Evolutionary conservation across 306 rosid genomes (phyloP), one percentile per base, ranked within the genome.

Genomic region (Vigna hirtella): DNA sequence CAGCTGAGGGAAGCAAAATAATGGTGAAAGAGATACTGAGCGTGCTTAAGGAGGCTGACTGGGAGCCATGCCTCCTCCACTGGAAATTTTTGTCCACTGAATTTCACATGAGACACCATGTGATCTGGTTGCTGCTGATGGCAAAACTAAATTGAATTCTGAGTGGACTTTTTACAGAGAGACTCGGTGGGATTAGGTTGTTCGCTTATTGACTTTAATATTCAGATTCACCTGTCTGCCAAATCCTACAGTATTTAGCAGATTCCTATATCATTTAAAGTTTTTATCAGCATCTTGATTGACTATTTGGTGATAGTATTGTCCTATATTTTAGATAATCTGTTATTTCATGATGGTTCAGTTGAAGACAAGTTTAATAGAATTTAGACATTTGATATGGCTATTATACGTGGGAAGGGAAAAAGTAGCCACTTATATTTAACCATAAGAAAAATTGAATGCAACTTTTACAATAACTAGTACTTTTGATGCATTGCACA

Each of bases 81-180:
- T 96, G 99, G 99, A 90, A 88, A 74, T 83, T 93, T 17, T 61
- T 96, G 76, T 86, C 91, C 1, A 87, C 97, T 15, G 98, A 96
- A 77, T 96, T 91, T 80, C 90, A 7, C 93, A 96, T 77, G 94
- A 96, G 73, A 93, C 98, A 0, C 82, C 90, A 1, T 93, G 79
- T 77, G 96, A 96, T 86, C 96, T 96, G 55, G 93, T 91, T 83
- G 87, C 97, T 22, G 97, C 97, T 28, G 91, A 91, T 83, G 99
- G 97, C 20, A 72, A 81, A 71, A 76, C 81, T 28, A 96, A 98
- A 10, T 32, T 93, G 61, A 91, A 96, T 66, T 91, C 98, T 6
- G 91, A 91, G 80, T 93, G 98, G 99, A 85, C 93, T 42, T 90
- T 73, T 86, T 89, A 88, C 69, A 77, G 94, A 83, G 93, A 93